Base-by-base conservation (phyloP, 75 land plant species). In the Sequoia sempervirens region DNA sequence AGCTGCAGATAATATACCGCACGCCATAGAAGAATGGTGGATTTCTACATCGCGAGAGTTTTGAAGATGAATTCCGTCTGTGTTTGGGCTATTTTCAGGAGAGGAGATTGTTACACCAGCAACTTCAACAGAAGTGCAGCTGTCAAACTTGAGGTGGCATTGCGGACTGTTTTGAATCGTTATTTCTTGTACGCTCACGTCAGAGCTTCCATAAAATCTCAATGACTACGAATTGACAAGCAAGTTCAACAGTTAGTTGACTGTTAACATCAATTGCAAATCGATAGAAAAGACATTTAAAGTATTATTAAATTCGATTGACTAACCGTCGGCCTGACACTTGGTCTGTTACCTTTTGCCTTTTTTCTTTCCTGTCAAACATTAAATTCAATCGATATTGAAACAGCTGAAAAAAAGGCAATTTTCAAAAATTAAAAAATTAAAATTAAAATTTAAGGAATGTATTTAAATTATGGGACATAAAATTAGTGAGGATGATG, bases 61-160 rank as follows among this genome's bases (percentile, higher is more conserved):
- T 84, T 92, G 95, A 43, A 96, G 88, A 81, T 96, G 96, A 34
- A 96, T 95, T 40, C 98, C 97, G n/a, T 96, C 98, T 1, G 98
- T 96, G 85, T 96, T 96, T 43, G 94, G 97, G 84, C 98, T 96
- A 81, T 91, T 82, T 1, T 86, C 92, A 0, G 98, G 98, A 12
- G 98, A 92, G 38, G 89, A 84, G 38, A 92, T 83, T 69, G 53
- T 86, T n/a, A 96, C 80, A 85, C 86, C 72, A 52, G 75, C 75
- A 46, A 96, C 95, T 36, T 54, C 38, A 6, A 96, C 95, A 0
- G 64, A 86, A 20, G 68, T 83, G 87, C 98, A 96, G 79, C 82
- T 87, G 69, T 94, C 96, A 38, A 96, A 96, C 83, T 94, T 94
- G 74, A 96, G 95, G 84, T 96, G 98, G 41, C 90, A 88, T 79